phyloP scores from a whole-genome alignment of 768 basidiomycete species.

The Lentinula sp. region DNA sequence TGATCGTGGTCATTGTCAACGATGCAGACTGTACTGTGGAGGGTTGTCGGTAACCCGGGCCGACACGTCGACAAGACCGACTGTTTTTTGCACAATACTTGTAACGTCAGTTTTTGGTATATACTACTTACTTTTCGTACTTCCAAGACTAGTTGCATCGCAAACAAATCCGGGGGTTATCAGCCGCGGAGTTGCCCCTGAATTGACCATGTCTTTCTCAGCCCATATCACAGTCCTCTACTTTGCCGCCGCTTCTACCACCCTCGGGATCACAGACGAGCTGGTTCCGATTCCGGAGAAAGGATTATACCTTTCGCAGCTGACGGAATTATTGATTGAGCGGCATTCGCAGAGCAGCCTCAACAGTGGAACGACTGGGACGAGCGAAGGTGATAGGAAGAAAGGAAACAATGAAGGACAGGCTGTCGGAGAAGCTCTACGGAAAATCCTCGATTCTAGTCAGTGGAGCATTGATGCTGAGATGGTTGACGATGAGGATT shows the following conservation, averaged over 20 bases:
- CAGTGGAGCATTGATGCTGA: constrained; percentile 80
- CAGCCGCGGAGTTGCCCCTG: too few relatives aligned
- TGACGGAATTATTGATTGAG: constrained; percentile 44
- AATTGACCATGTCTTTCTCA: too few relatives aligned
- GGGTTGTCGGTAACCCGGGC: too few relatives aligned
- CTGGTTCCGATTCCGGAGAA: constrained; percentile 38
- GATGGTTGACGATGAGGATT: constrained; percentile 55
- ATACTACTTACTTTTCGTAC: too few relatives aligned
- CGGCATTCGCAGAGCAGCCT: constrained; percentile 42
- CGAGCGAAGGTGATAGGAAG: not conserved
- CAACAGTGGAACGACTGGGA: not conserved
- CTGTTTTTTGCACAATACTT: too few relatives aligned
- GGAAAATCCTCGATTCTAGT: constrained; percentile 48
- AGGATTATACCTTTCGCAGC: constrained; percentile 44
- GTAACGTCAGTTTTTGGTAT: too few relatives aligned
- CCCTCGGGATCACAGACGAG: constrained; percentile 54
- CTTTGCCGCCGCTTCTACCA: constrained; percentile 64
- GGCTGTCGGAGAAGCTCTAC: not conserved
- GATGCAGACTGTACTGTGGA: not conserved
- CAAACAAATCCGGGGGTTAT: too few relatives aligned
- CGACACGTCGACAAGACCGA: too few relatives aligned
- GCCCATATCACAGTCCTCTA: constrained; percentile 40
- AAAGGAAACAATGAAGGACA: not conserved
- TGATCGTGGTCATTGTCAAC: constrained; percentile 56
- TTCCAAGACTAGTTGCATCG: too few relatives aligned